Conservation (phyloP, 2,329 filamentous ascomycete species). For the Drechslerella coelobrocha region DNA sequence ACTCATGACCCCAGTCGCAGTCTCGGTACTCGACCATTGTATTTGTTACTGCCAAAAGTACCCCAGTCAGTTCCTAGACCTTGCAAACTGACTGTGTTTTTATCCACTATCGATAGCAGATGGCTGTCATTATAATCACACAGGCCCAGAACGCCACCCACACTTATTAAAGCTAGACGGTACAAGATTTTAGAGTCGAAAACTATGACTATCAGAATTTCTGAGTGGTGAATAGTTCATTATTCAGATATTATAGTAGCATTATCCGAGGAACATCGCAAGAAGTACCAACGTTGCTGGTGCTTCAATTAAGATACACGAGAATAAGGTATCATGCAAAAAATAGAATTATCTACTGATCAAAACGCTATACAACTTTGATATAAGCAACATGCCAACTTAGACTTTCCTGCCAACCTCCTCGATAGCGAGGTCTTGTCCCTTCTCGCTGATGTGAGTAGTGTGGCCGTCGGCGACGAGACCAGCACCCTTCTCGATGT, state of each 20-base stretch:
- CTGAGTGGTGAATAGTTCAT: no score
- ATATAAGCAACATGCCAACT: not conserved
- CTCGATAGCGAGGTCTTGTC: slow-evolving; percentile 45
- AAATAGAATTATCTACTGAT: slow-evolving; percentile 34
- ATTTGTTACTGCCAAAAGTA: no score
- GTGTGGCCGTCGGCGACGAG: slow-evolving; percentile 56
- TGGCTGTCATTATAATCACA: no score
- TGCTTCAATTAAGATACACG: not conserved
- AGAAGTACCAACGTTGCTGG: not conserved
- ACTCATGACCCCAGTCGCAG: no score
- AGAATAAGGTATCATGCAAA: slow-evolving; percentile 8
- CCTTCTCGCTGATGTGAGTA: slow-evolving; percentile 30
- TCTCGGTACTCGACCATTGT: no score
- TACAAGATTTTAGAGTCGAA: no score
- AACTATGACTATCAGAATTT: no score
- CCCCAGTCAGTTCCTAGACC: no score
- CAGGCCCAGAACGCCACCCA: no score
- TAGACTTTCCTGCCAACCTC: slow-evolving; percentile 40
- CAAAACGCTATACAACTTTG: slow-evolving; percentile 40
- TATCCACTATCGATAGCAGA: no score
- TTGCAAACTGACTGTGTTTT: no score
- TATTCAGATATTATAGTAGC: not conserved
- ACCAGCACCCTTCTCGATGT: slow-evolving; percentile 65
- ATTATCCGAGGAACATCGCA: not conserved
- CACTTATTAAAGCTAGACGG: no score